Percentiles rank a stretch among this genome's conserved stretches.
These are phyloP conservation scores for Jaapia argillacea DNA, from an alignment of 768 basidiomycete genomes.

Conservation along the genomic window DNA sequence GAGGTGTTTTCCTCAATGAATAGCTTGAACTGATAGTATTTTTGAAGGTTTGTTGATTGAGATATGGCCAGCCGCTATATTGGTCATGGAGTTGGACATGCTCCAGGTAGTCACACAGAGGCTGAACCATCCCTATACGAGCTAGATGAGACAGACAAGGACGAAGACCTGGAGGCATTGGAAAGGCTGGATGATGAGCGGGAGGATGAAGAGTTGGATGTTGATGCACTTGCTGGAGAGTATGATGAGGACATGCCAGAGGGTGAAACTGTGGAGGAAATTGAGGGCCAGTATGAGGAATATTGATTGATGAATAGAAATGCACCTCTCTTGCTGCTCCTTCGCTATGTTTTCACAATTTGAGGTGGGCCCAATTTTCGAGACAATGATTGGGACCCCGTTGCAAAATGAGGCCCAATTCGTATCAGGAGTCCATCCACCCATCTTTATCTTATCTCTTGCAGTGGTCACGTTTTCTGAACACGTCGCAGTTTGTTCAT, in stretches of 20 bases:
- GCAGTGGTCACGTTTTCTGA: too few relatives aligned
- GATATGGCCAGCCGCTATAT: constrained; percentile 17
- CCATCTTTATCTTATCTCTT: too few relatives aligned
- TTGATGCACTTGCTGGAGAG: not conserved
- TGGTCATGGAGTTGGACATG: constrained; percentile 17
- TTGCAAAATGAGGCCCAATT: too few relatives aligned
- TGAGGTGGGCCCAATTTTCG: too few relatives aligned
- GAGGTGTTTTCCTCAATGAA: not conserved
- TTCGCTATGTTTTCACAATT: too few relatives aligned
- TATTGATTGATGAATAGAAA: not conserved
- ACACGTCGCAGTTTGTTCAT: too few relatives aligned
- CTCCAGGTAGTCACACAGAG: not conserved
- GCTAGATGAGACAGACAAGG: not conserved
- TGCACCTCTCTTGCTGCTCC: too few relatives aligned
- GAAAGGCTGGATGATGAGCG: not conserved
- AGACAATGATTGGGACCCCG: too few relatives aligned
- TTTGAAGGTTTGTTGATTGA: constrained; percentile 16
- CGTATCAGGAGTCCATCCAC: too few relatives aligned
- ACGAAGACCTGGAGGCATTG: not conserved
- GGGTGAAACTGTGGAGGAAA: not conserved
- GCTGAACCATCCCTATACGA: not conserved
- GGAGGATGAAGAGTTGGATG: not conserved
- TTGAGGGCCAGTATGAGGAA: not conserved
- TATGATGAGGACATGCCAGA: not conserved
- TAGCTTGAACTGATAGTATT: not conserved